Base-by-base conservation (phyloP, 805 yeast genomes). In the Candida jianshihensis region DNA sequence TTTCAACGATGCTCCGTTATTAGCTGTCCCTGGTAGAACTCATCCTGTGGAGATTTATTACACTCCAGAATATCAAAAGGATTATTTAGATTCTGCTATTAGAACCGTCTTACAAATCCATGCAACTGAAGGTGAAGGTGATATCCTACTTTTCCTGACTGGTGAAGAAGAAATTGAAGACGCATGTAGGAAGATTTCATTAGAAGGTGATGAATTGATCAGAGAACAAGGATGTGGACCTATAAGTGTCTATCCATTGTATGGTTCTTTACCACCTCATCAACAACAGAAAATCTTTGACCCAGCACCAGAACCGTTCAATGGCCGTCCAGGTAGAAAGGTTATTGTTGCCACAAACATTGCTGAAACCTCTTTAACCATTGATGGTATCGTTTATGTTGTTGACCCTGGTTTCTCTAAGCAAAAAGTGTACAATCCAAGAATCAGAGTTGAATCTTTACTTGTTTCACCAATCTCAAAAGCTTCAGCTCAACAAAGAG, bases 151-250 rank as follows among this genome's bases (percentile, higher is more conserved):
- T 36, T 89, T 89, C 54, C 68, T 89, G 48, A 89, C 97, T 0
- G 97, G 97, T 71, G 97, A 89, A 63, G 97, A 89, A 55, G 97
- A 89, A 62, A 92, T 90, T 57, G 98, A 92, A 62, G 97, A 90
- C 52, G 96, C 97, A 0, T 88, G 95, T 47, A 72, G 95, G 40
- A 88, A 87, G 57, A 78, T 90, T 35, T 71, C 84, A 3, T 63
- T 90, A 33, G 98, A 92, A 63, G 86, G 81, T 33, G 98, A 92
- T 54, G 94, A 82, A 50, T 64, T 92, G 54, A 70, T 82, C 19
- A 75, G 96, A 55, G 97, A 92, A 53, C 87, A 87, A 50, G 81
- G 78, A 17, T 79, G 90, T 56, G 98, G 98, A 5, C 96, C 95
- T 15, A 46, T 90, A 36, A 69, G 74, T 32, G 96, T 90, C 6